Base-by-base conservation (phyloP, 805 yeast genomes). In the Candida sanyiensis region DNA sequence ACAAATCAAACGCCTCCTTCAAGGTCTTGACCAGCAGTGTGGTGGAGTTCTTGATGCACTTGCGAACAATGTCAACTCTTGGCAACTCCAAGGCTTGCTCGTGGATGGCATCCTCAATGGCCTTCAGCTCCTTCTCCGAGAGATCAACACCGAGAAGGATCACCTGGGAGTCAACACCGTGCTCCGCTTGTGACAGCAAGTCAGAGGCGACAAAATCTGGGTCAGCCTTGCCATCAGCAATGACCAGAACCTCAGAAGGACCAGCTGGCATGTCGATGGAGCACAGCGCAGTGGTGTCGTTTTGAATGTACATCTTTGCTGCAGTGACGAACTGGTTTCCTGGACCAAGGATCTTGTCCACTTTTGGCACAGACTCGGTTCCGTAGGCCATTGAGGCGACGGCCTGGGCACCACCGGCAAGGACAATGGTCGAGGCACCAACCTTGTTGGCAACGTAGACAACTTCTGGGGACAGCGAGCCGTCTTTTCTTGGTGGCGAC, bases 261-360 rank as follows among this genome's bases (percentile, higher is more conserved):
- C 99, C 99, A 19, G 99, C 99, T 35, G 99, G 99, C 97, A 93
- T 90, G 62, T 93, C 99, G 51, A 93, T 93, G 13, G 96, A 84
- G 58, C 96, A 93, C 56, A 89, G 68, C 7, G 98, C 97, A 46
- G 81, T 82, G 1, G 96, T 84, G 58, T 93, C 98, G 56, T 93
- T 94, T 54, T 90, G 93, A 37, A 94, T 93, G 58, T 83, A 69
- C 99, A 93, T 93, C 71, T 93, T 93, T 30, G 98, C 99, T 30
- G 98, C 97, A 15, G 99, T 93, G 38, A 93, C 99, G 60, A 93
- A 93, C 67, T 93, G 99, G 67, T 93, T 93, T 44, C 99, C 99
- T 18, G 99, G 99, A 34, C 99, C 99, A 61, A 93, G 72, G 46
- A 93, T 89, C 72, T 93, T 93, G 64, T 93, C 97, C 57, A 90